phyloP scores from a whole-genome alignment of 352 stramenopile genomes.

The Phytophthora pseudosyringae region DNA sequence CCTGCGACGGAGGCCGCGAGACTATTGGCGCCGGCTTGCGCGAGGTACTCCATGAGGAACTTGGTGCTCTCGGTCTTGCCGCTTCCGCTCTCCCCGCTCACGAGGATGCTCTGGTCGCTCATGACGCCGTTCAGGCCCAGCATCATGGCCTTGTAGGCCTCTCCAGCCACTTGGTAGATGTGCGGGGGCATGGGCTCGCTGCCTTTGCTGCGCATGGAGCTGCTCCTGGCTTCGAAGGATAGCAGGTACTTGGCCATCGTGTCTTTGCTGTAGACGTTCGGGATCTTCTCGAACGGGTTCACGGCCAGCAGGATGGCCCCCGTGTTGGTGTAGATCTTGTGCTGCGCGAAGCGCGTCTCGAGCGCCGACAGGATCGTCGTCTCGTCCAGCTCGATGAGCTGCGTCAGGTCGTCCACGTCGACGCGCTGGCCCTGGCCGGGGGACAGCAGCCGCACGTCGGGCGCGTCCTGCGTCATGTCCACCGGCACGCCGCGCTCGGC shows the following conservation, averaged over 20 bases:
- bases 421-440: conserved; percentile 24
- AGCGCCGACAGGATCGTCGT: conserved; percentile 69
- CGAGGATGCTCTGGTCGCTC: conserved; percentile 84
- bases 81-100: conserved; percentile 86
- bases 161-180: conserved; percentile 85
- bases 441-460: conserved; percentile 40
- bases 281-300: conserved; percentile 85
- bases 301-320: conserved; percentile 83
- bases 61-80: conserved; percentile 93
- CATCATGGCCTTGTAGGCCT: conserved; percentile 86
- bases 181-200: conserved; percentile 65
- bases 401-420: conserved; percentile 86
- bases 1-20: conserved; percentile 52
- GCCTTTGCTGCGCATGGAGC: conserved; percentile 33
- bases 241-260: conserved; percentile 69
- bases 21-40: conserved; percentile 79
- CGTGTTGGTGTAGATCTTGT: conserved; percentile 90
- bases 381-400: conserved; percentile 82
- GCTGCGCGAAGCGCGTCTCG: conserved; percentile 67
- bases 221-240: conserved; percentile 58
- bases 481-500: conserved; percentile 49
- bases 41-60: conserved; percentile 90
- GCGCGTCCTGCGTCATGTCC: conserved; percentile 39
- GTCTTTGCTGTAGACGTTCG: conserved; percentile 61
- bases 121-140: conserved; percentile 57